phyloP scores from a whole-genome alignment of 192 early-diverging fungal genomes.

The Backusella tarrabulga region DNA sequence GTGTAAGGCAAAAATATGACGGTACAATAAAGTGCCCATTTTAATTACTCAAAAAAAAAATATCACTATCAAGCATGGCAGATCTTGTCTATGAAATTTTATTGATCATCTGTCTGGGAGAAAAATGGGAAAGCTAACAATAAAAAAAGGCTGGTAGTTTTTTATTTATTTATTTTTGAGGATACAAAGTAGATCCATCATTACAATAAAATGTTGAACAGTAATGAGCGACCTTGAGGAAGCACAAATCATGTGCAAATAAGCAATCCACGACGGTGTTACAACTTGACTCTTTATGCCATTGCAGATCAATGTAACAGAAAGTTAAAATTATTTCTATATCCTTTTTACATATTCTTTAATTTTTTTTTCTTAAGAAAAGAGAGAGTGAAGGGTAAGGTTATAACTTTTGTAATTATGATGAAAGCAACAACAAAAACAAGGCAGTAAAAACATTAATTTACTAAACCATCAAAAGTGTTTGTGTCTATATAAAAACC shows the following conservation, averaged over 20 bases:
- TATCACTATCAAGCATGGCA: neutral
- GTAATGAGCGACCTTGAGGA: neutral
- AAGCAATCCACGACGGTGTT: neutral
- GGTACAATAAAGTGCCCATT: neutral
- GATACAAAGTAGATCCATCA: neutral
- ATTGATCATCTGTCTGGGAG: neutral
- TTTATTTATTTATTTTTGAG: neutral
- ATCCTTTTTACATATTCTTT: neutral
- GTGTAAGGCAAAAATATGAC: neutral
- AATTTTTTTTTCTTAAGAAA: neutral
- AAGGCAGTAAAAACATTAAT: neutral
- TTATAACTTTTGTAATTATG: neutral
- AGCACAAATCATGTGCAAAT: neutral
- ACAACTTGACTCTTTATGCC: neutral
- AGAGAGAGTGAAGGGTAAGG: neutral
- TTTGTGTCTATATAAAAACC: neutral
- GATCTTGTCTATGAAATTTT: neutral
- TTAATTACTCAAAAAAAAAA: neutral
- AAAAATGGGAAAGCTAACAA: neutral
- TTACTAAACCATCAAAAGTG: neutral
- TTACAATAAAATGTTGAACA: neutral
- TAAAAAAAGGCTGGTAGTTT: neutral
- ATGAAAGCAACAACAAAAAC: neutral
- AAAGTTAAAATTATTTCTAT: neutral
- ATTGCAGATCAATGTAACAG: neutral